These are phyloP conservation scores for Dactylellina drechsleri DNA, from an alignment of 2,329 filamentous ascomycete species.

Conservation along the genomic window DNA sequence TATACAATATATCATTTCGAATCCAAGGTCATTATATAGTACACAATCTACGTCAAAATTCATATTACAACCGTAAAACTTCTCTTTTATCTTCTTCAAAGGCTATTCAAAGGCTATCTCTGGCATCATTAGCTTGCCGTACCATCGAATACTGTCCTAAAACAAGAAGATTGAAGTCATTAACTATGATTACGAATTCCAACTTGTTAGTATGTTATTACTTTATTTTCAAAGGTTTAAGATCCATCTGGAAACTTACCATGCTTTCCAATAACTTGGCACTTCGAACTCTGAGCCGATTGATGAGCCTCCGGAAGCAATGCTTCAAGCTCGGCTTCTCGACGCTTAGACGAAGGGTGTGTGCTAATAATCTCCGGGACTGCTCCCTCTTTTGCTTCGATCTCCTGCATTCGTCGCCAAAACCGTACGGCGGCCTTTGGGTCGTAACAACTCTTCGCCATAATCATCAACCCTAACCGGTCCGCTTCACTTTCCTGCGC, in stretches of 20 bases:
- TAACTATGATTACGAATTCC: too few relatives aligned
- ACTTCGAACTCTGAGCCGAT: background rate
- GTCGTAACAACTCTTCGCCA: slow-evolving; percentile 81
- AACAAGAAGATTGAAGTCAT: too few relatives aligned
- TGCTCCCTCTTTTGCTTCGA: background rate
- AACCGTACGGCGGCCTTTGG: slow-evolving; percentile 74
- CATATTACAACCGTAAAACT: too few relatives aligned
- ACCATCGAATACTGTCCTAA: too few relatives aligned
- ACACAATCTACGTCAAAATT: too few relatives aligned
- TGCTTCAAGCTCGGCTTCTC: background rate
- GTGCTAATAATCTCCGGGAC: background rate
- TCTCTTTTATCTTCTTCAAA: too few relatives aligned
- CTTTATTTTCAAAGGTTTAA: too few relatives aligned
- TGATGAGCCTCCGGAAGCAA: background rate
- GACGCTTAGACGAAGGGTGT: background rate
- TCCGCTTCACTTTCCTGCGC: slow-evolving; percentile 81
- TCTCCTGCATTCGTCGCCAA: background rate
- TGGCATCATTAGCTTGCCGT: too few relatives aligned
- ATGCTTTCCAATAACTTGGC: background rate
- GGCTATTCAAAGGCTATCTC: too few relatives aligned
- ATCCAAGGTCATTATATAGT: too few relatives aligned
- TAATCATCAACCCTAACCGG: slow-evolving; percentile 83
- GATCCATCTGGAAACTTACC: background rate
- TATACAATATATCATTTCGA: too few relatives aligned
- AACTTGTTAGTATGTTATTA: too few relatives aligned